Evolutionary conservation across 2,329 filamentous ascomycete genomes (phyloP), one percentile per base, ranked within the genome.

Genomic region (Malbranchea cinnamomea): DNA sequence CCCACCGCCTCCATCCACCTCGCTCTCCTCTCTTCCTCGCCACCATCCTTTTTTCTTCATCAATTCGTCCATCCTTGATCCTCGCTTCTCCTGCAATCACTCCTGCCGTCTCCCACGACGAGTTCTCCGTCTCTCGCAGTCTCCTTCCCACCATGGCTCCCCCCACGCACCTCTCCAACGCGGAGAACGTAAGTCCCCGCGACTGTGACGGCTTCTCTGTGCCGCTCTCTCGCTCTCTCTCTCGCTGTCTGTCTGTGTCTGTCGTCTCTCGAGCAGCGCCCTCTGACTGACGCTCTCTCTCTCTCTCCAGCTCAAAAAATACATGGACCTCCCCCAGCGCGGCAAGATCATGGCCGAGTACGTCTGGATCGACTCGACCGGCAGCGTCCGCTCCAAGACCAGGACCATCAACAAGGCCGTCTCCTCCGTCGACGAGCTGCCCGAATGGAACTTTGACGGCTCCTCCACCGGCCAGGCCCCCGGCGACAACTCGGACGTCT

Each of bases 401-500:
- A 91, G 84, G 76, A 81, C 76, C 44, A 62, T 81, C 40, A 58
- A 53, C 51, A 68, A 69, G 53, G 58, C 68, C 50, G 65, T 68
- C 43, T 52, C 51, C 22, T 64, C 56, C 37, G 57, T 75, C 39
- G 67, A 71, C 34, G 74, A 80, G 40, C 74, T 81, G 39, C 71
- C 76, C 47, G 75, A 81, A 61, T 81, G 76, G 77, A 81, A 80
- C 63, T 81, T 81, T 49, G 77, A 82, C 56, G 87, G 87, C 51
- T 93, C 83, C 34, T 93, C 84, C 9, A 94, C 84, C 44, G 76
- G 71, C 45, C 87, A 95, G 62, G 87, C 87, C 28, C 82, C 83
- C 23, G 84, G 85, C 49, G 80, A 91, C 60, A 89, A 95, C 74
- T 93, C 83, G 27, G 87, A 95, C 62, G 81, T 94, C 67, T 94